Evolutionary conservation across 768 basidiomycete species (phyloP).

Genomic region (Lactarius sp.): DNA sequence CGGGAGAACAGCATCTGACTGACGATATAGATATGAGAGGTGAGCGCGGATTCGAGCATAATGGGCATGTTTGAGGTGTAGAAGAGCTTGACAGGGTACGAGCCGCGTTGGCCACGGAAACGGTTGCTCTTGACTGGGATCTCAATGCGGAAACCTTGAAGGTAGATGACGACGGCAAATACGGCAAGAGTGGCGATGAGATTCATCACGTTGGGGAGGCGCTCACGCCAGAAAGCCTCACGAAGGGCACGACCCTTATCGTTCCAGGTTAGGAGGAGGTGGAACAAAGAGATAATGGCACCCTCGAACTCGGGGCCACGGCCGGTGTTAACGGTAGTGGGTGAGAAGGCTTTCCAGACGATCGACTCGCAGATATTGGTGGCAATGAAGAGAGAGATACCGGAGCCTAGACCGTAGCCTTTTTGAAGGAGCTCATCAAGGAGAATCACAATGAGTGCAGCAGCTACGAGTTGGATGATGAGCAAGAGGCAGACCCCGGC

Average conservation of each 20-base stretch:
- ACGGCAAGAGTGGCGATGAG: conserved; percentile 87
- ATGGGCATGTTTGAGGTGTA: conserved; percentile 99
- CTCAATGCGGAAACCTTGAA: conserved; percentile 98
- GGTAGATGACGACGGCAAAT: conserved; percentile 94
- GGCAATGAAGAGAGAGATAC: conserved; percentile 98
- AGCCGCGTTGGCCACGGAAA: conserved; percentile 93
- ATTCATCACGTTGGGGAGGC: conserved; percentile 98
- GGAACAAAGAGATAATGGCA: conserved; percentile 93
- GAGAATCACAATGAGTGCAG: conserved; percentile 94
- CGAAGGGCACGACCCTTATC: conserved; percentile 95
- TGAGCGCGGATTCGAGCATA: conserved; percentile 94
- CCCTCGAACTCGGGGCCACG: conserved; percentile 98
- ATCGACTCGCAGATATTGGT: conserved; percentile 99
- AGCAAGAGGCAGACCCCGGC: conserved; percentile 95
- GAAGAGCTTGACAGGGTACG: conserved; percentile 97
- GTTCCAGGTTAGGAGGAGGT: conserved; percentile 96
- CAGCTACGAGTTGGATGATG: conserved; percentile 92
- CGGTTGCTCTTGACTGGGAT: conserved; percentile 97
- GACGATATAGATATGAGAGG: conserved; percentile 92
- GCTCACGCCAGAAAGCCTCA: conserved; percentile 97
- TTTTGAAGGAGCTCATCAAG: conserved; percentile 99
- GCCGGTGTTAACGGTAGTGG: conserved; percentile 96
- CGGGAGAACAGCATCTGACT: conserved; percentile 91
- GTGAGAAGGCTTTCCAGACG: conserved; percentile 99
- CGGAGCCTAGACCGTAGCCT: conserved; percentile 97